phyloP scores from a whole-genome alignment of 148 eudicot species.

The Camellia lanceoleosa region DNA sequence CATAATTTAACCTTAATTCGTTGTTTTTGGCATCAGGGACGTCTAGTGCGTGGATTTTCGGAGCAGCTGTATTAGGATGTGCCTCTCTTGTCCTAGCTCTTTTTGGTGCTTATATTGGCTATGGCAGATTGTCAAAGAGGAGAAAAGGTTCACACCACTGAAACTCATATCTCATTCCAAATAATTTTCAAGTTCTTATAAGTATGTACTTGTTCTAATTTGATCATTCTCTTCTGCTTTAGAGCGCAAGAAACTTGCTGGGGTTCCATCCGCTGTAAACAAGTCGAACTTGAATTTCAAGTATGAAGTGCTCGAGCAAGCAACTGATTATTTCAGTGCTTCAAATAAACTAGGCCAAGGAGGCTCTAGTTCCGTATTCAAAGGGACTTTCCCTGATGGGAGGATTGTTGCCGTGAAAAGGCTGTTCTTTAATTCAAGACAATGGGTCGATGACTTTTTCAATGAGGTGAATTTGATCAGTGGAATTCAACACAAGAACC shows the following conservation, averaged over 20 bases:
- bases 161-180: neutral
- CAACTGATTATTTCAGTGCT: slow-evolving; percentile 12
- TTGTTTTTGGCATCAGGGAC: neutral
- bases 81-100: neutral
- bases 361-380: slow-evolving; percentile 44
- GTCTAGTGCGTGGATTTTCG: neutral
- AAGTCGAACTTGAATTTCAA: slow-evolving; percentile 7
- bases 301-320: slow-evolving; percentile 14
- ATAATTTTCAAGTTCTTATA: neutral
- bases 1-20: neutral
- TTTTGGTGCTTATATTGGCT: neutral
- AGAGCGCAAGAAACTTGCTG: neutral
- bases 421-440: slow-evolving; percentile 48
- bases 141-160: neutral
- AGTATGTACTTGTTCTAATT: neutral
- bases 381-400: slow-evolving; percentile 55
- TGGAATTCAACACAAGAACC: slow-evolving; percentile 71
- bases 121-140: slow-evolving; percentile 6
- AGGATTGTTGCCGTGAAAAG: slow-evolving; percentile 60
- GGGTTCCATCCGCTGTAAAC: neutral
- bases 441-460: slow-evolving; percentile 69
- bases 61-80: neutral
- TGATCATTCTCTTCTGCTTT: neutral
- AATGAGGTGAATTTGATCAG: slow-evolving; percentile 60
- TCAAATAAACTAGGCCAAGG: slow-evolving; percentile 16